Evolutionary conservation across 2,329 filamentous ascomycete species (phyloP).

Genomic region (Paecilomyces formosus): DNA sequence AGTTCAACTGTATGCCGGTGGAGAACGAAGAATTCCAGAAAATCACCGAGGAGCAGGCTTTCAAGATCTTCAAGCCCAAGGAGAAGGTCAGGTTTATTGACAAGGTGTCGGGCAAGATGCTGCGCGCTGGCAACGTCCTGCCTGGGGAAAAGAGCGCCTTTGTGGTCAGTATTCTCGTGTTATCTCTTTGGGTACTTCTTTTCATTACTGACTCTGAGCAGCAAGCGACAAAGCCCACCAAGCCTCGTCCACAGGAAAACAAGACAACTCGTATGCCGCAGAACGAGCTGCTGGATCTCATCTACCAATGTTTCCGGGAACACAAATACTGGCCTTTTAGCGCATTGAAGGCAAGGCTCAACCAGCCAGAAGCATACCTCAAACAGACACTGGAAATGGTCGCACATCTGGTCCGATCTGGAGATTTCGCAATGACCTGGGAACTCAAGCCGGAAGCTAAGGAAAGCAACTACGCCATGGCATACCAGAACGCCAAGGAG

Average conservation of each 20-base stretch:
- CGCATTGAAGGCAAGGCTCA: conserved; percentile 65
- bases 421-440: conserved; percentile 80
- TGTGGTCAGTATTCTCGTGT: conserved; percentile 27
- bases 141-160: conserved; percentile 34
- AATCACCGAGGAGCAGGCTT: conserved; percentile 52
- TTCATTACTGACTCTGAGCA: conserved; percentile 14
- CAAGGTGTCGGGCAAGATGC: conserved; percentile 40
- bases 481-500: conserved; percentile 44
- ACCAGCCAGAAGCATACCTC: conserved; percentile 89
- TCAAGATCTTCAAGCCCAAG: conserved; percentile 55
- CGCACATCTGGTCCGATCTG: conserved; percentile 73
- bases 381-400: conserved; percentile 77
- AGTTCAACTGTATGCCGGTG: conserved; percentile 66
- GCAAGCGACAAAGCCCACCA: conserved; percentile 48
- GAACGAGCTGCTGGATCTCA: conserved; percentile 76
- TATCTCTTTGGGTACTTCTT: conserved; percentile 1
- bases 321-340: conserved; percentile 95
- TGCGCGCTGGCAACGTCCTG: conserved; percentile 51
- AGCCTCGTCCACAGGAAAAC: conserved; percentile 54
- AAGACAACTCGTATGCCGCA: conserved; percentile 87
- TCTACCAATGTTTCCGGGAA: conserved; percentile 75
- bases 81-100: conserved; percentile 47
- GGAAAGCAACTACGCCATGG: conserved; percentile 41
- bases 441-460: conserved; percentile 66
- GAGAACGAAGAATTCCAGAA: conserved; percentile 62